phyloP scores from a whole-genome alignment of 2,329 filamentous ascomycete genomes.

The Mycosphaerella arachidis region DNA sequence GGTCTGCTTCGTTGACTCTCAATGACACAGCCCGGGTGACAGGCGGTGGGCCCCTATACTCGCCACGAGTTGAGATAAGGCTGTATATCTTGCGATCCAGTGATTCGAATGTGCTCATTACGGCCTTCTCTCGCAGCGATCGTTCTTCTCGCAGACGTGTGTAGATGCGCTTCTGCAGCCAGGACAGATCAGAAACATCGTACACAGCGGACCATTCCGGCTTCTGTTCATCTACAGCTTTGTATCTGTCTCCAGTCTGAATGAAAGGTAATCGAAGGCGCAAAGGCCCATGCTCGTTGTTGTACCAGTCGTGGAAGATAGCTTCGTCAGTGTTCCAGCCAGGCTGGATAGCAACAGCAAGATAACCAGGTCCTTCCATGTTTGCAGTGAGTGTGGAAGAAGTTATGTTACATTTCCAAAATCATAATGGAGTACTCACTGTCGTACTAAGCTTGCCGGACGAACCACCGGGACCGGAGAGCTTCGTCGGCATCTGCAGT shows the following conservation, averaged over 20 bases:
- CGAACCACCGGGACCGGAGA: not conserved
- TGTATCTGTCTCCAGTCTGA: slow-evolving; percentile 73
- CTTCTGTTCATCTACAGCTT: slow-evolving; percentile 56
- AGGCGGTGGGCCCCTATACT: slow-evolving; percentile 23
- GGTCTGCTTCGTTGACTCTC: slow-evolving; percentile 48
- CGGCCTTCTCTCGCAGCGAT: slow-evolving; percentile 43
- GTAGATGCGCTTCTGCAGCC: slow-evolving; percentile 68
- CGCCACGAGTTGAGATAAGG: slow-evolving; percentile 48
- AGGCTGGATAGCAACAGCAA: slow-evolving; percentile 85
- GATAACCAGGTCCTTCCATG: slow-evolving; percentile 55
- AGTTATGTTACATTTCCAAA: not conserved
- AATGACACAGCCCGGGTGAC: slow-evolving; percentile 24
- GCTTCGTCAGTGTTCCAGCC: slow-evolving; percentile 58
- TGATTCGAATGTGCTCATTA: slow-evolving; percentile 58
- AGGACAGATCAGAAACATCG: slow-evolving; percentile 71
- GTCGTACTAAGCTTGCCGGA: not conserved
- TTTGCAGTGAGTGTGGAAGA: slow-evolving; percentile 23
- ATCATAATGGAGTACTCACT: not conserved
- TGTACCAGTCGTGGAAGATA: slow-evolving; percentile 89
- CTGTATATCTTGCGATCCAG: slow-evolving; percentile 71
- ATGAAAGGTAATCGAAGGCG: slow-evolving; percentile 72
- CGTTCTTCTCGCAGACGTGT: slow-evolving; percentile 58
- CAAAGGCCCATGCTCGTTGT: slow-evolving; percentile 83
- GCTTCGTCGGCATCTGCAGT: slow-evolving; percentile 3
- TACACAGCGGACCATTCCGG: slow-evolving; percentile 77